Evolutionary conservation across 73 alveolate species (phyloP), one percentile per base, ranked within the genome.

Genomic region (Diophrys appendiculata): DNA sequence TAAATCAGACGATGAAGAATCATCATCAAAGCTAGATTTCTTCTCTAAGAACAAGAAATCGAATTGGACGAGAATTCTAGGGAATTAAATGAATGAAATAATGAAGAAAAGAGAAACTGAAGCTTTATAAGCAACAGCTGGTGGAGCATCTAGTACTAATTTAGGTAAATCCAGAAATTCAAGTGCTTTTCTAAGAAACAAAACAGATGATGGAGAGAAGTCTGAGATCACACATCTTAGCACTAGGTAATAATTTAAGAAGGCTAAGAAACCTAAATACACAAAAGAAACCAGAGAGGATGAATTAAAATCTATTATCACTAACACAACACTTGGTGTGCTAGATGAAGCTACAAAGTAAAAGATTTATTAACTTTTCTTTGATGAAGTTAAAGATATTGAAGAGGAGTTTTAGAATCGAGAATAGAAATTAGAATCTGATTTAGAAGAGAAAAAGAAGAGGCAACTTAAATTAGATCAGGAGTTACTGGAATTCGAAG

Each of bases 401-500:
- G 56, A 29, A 68, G 8, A 2, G 26, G 67, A 34, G 31, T 2
- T 24, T 3, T 1, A 22, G 68, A 67, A 34, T 11, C 8, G 1
- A 33, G 65, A 33, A 24, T 1, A 2, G 68, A 33, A 33, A 24
- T 2, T 8, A 55, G 60, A 23, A 26, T 79, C 33, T 33, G 88
- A 69, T 1, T 32, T 52, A 26, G 88, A 85, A 54, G 92, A 85
- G 80, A 74, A 85, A 54, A 64, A 69, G 22, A 85, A 72, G 77
- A 24, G 84, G 27, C 52, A 84, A 65, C 65, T 84, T 0, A 84
- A 84, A 54, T 23, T 69, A 54, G 92, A 84, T 31, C 65, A 77
- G 55, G 92, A 84, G 34, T 54, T 84, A 1, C 69, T 78, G 11
- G 92, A 84, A 43, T 84, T 84, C 55, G 92, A 84, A 34, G 92